Evolutionary conservation across 2,329 filamentous ascomycete genomes (phyloP).

Genomic region (Lachnellula cervina): DNA sequence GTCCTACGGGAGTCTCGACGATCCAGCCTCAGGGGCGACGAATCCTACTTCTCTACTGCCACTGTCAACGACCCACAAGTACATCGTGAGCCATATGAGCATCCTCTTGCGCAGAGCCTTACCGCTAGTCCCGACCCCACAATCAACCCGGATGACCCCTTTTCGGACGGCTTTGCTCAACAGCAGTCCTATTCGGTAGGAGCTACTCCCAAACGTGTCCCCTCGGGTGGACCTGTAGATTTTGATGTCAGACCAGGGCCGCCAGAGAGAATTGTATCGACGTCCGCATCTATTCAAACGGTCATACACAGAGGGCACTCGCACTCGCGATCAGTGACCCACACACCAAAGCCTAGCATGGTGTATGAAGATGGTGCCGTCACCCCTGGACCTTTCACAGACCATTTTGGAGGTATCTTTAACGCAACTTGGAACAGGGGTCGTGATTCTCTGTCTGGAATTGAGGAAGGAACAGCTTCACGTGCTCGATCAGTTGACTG

Average conservation of each 20-base stretch:
- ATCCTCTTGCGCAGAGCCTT: constrained; percentile 71
- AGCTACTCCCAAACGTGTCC: constrained; percentile 31
- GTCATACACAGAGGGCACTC: constrained; percentile 29
- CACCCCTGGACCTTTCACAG: constrained; percentile 25
- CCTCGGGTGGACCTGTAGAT: constrained; percentile 33
- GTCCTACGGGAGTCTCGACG: constrained; percentile 39
- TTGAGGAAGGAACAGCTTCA: constrained; percentile 45
- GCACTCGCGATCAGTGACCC: constrained; percentile 34
- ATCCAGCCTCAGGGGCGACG: constrained; percentile 54
- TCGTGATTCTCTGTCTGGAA: constrained; percentile 23
- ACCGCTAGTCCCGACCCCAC: constrained; percentile 60
- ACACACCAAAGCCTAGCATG: constrained; percentile 8
- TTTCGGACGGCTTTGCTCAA: constrained; percentile 31
- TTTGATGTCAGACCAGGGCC: constrained; percentile 36
- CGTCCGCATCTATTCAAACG: constrained; percentile 29
- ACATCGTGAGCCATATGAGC: constrained; percentile 48
- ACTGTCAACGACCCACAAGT: constrained; percentile 36
- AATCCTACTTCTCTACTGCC: constrained; percentile 43
- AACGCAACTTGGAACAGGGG: constrained; percentile 19
- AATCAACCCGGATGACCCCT: constrained; percentile 30
- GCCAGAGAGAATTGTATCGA: constrained; percentile 30
- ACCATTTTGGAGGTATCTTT: constrained; percentile 26
- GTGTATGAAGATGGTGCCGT: constrained; percentile 11
- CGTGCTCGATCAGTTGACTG: constrained; percentile 62
- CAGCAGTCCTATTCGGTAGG: constrained; percentile 38